These are phyloP conservation scores for Zizania palustris DNA, from an alignment of 202 grass and related monocot species.

Conservation along the genomic window DNA sequence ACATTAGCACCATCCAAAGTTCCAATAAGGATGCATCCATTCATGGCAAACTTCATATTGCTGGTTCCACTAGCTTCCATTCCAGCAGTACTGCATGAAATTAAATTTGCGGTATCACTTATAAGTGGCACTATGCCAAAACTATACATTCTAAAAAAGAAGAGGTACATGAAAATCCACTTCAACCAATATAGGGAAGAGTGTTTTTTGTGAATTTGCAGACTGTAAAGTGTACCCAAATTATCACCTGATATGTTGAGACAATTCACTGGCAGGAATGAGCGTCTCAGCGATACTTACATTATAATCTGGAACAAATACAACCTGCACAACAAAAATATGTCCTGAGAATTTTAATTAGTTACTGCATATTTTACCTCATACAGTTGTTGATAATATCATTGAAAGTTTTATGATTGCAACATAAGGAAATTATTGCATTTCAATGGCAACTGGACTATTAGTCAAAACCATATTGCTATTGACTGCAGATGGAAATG, in stretches of 20 bases:
- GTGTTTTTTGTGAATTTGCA: slow-evolving; percentile 15
- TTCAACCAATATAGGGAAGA: neutral
- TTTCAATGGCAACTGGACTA: neutral
- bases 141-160: slow-evolving; percentile 26
- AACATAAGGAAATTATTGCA: slow-evolving; percentile 16
- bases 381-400: slow-evolving; percentile 20
- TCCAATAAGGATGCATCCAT: slow-evolving; percentile 92
- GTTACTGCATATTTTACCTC: slow-evolving; percentile 31
- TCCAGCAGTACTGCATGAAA: slow-evolving; percentile 77
- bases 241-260: slow-evolving; percentile 93
- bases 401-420: slow-evolving; percentile 13
- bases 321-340: slow-evolving; percentile 70
- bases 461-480: slow-evolving; percentile 31
- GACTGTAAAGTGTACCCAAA: slow-evolving; percentile 11
- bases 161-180: slow-evolving; percentile 26
- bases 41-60: slow-evolving; percentile 99
- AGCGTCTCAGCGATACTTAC: slow-evolving; percentile 89
- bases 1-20: slow-evolving; percentile 98
- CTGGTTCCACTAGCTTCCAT: slow-evolving; percentile 99
- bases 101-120: slow-evolving; percentile 3
- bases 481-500: slow-evolving; percentile 15
- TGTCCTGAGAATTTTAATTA: slow-evolving; percentile 30
- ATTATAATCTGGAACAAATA: slow-evolving; percentile 99
- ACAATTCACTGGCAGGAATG: slow-evolving; percentile 98
- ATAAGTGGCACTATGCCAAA: neutral